Evolutionary conservation across 1,284 basidiomycete genomes (phyloP).

Genomic region (Bondarzewia mesenterica): DNA sequence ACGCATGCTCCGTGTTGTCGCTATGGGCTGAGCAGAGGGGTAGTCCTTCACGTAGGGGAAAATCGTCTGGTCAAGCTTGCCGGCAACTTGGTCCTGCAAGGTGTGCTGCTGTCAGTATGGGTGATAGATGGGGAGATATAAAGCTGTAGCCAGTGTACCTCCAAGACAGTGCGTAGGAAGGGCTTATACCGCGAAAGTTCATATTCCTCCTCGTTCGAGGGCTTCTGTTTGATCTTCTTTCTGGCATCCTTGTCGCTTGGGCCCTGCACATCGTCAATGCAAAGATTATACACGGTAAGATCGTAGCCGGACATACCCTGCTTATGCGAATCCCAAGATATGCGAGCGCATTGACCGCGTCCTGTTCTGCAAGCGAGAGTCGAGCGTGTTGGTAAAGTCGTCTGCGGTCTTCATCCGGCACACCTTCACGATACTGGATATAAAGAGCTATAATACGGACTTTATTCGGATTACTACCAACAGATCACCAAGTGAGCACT

Average conservation of each 20-base stretch:
- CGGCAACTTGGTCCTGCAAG: conserved; percentile 72
- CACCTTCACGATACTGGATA: conserved; percentile 92
- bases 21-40: conserved; percentile 45
- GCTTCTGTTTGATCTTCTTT: conserved; percentile 77
- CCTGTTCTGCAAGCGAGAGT: conserved; percentile 84
- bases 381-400: conserved; percentile 96
- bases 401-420: conserved; percentile 94
- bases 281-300: not conserved
- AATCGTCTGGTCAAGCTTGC: conserved; percentile 67
- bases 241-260: conserved; percentile 69
- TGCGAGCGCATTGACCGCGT: conserved; percentile 85
- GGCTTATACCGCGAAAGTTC: conserved; percentile 95
- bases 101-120: conserved; percentile 3
- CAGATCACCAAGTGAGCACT: not conserved
- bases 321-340: conserved; percentile 81
- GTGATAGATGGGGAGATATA: not conserved
- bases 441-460: conserved; percentile 96
- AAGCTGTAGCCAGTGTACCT: conserved; percentile 13
- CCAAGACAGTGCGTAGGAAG: conserved; percentile 64
- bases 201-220: conserved; percentile 78
- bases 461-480: conserved; percentile 76
- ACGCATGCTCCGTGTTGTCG: conserved; percentile 32
- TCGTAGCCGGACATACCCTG: conserved; percentile 45
- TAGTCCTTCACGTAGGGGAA: conserved; percentile 93
- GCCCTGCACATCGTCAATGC: conserved; percentile 30